These are phyloP conservation scores for Vicia villosa DNA, from an alignment of 306 rosid species.

Conservation along the genomic window DNA sequence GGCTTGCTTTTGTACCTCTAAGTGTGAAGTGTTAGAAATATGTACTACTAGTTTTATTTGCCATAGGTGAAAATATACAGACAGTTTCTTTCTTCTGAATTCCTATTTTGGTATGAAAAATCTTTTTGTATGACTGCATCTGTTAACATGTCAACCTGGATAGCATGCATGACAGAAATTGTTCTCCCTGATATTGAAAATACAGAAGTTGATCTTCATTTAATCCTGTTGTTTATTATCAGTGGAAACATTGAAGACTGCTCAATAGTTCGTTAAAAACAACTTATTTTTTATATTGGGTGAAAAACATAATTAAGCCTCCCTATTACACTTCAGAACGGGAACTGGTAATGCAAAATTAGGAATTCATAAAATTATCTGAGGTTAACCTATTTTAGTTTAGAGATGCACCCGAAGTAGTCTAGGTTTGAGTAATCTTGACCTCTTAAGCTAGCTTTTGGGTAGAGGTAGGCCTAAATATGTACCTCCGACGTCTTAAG, in stretches of 20 bases:
- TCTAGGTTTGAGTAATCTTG: background rate
- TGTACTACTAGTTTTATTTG: background rate
- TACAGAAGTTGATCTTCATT: background rate
- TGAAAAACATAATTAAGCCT: background rate
- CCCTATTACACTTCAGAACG: slow-evolving; percentile 8
- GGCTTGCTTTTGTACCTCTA: slow-evolving; percentile 10
- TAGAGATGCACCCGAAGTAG: background rate
- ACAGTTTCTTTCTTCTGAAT: background rate
- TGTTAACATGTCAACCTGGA: background rate
- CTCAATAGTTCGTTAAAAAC: background rate
- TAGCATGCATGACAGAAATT: background rate
- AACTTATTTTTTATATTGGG: background rate
- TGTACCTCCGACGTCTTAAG: background rate
- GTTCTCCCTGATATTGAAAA: background rate
- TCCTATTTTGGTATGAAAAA: background rate
- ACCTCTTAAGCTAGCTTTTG: slow-evolving; percentile 1
- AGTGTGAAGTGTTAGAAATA: background rate
- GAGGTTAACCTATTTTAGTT: too few relatives aligned
- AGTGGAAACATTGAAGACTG: slow-evolving; percentile 4
- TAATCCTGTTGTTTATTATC: background rate
- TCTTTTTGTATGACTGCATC: background rate
- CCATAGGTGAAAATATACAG: background rate
- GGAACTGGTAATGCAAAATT: background rate
- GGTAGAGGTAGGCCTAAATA: background rate
- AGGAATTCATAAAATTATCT: background rate